Conservation (phyloP, 768 basidiomycete species). For the Hygrocybe coccinea region DNA sequence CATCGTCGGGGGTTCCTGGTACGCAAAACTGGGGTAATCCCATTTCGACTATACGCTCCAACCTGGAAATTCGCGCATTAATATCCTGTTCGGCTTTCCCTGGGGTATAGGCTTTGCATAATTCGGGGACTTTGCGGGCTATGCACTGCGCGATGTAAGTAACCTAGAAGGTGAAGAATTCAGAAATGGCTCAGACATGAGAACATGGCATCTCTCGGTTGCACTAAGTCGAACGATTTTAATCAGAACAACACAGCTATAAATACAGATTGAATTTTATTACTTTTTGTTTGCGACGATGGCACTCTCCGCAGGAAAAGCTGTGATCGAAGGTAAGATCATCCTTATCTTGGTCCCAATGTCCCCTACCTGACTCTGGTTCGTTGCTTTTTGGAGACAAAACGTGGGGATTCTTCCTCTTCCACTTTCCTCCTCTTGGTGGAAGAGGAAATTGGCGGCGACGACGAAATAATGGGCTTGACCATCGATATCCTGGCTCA, state of each 20-base stretch:
- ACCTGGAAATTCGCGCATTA: constrained; percentile 61
- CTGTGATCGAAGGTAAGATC: constrained; percentile 33
- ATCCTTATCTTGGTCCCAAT: not conserved
- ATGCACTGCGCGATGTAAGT: constrained; percentile 51
- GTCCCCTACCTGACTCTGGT: constrained; percentile 66
- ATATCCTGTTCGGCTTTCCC: constrained; percentile 84
- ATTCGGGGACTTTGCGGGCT: constrained; percentile 79
- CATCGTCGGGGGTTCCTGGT: constrained; percentile 33
- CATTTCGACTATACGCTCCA: constrained; percentile 77
- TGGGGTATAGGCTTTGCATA: constrained; percentile 85
- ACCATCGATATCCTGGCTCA: constrained; percentile 26
- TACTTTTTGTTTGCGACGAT: constrained; percentile 85
- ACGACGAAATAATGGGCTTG: constrained; percentile 25
- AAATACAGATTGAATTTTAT: constrained; percentile 2
- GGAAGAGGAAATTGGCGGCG: constrained; percentile 28
- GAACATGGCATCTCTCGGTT: constrained; percentile 82
- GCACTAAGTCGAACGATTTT: constrained; percentile 48
- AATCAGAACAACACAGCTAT: not conserved
- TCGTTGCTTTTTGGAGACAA: constrained; percentile 59
- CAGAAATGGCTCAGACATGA: constrained; percentile 49
- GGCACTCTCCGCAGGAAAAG: constrained; percentile 85
- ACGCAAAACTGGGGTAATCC: constrained; percentile 72
- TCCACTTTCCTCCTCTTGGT: constrained; percentile 62
- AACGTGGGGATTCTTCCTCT: constrained; percentile 45
- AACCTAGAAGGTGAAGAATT: constrained; percentile 11